phyloP scores from a whole-genome alignment of 495 filamentous ascomycete genomes.

The Aspergillus egyptiacus region DNA sequence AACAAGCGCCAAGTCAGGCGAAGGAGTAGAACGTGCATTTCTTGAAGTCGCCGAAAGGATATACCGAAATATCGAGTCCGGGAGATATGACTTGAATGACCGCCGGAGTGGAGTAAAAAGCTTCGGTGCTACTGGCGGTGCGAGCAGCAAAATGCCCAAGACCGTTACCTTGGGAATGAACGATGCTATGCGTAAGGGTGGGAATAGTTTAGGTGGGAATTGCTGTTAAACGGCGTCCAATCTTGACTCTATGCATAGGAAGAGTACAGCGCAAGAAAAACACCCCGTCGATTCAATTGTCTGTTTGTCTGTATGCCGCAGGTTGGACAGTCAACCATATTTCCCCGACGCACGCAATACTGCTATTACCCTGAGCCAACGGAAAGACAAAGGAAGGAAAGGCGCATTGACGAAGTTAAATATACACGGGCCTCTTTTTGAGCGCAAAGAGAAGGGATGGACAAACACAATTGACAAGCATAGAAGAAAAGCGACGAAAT shows the following conservation, averaged over 20 bases:
- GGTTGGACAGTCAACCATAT: not conserved
- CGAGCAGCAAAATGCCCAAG: conserved; percentile 35
- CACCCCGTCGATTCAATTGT: not conserved
- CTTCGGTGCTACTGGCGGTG: conserved; percentile 48
- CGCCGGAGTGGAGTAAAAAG: conserved; percentile 89
- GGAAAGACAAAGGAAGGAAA: too few relatives aligned
- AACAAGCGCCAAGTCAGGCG: conserved; percentile 90
- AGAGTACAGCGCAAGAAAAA: not conserved
- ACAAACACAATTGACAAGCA: not conserved
- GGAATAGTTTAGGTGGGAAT: conserved; percentile 38
- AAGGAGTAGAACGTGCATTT: conserved; percentile 89
- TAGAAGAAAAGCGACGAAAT: not conserved
- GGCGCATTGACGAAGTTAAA: not conserved
- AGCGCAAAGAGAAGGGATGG: not conserved
- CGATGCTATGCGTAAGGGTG: conserved; percentile 45
- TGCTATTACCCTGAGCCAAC: not conserved
- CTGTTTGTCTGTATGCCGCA: not conserved
- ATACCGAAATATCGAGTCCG: conserved; percentile 89
- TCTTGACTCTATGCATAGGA: not conserved
- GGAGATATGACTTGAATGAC: conserved; percentile 91
- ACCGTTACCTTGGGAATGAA: conserved; percentile 55
- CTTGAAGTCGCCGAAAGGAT: conserved; percentile 89
- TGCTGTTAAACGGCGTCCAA: conserved; percentile 38
- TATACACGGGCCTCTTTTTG: conserved; percentile 3
- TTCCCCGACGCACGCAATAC: not conserved